These are phyloP conservation scores for Fusarium nisikadoi DNA, from an alignment of 2,329 filamentous ascomycete genomes.

Conservation along the genomic window DNA sequence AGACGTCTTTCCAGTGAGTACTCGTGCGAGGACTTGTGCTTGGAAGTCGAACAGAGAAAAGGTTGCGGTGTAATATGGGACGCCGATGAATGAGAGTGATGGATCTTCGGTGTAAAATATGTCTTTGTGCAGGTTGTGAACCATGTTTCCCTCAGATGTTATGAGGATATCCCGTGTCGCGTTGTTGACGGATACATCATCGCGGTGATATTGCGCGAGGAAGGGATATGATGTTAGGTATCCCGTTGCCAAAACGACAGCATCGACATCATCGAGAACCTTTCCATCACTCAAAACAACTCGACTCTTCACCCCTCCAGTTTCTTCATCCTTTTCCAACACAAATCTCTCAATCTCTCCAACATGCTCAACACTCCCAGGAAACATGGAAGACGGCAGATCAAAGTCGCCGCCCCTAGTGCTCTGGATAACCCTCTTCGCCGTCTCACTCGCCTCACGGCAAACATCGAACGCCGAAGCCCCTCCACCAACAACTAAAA, in stretches of 20 bases:
- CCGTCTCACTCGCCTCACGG: conserved; percentile 51
- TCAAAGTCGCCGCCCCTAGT: conserved; percentile 69
- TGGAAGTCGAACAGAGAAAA: conserved; percentile 79
- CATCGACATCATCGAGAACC: conserved; percentile 65
- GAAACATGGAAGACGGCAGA: conserved; percentile 63
- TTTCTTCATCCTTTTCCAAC: conserved; percentile 7
- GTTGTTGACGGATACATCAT: conserved; percentile 52
- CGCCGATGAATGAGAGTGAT: conserved; percentile 70
- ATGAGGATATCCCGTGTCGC: conserved; percentile 67
- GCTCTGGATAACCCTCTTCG: conserved; percentile 58
- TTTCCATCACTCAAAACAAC: conserved; percentile 64
- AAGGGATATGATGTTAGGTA: conserved; percentile 77
- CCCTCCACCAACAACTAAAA: conserved; percentile 65
- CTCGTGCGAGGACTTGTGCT: conserved; percentile 68
- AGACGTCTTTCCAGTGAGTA: conserved; percentile 61
- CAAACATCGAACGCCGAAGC: conserved; percentile 57
- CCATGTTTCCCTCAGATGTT: conserved; percentile 68
- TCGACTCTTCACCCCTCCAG: conserved; percentile 55
- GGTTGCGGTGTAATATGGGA: conserved; percentile 73
- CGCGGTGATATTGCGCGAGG: conserved; percentile 59
- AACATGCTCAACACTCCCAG: conserved; percentile 62
- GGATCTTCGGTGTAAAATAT: conserved; percentile 78
- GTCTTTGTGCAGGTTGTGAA: conserved; percentile 76
- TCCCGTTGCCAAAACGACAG: conserved; percentile 73
- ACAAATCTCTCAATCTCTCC: conserved; percentile 61